Conservation (phyloP, 2,329 filamentous ascomycete genomes). For the Penicillium paneum region DNA sequence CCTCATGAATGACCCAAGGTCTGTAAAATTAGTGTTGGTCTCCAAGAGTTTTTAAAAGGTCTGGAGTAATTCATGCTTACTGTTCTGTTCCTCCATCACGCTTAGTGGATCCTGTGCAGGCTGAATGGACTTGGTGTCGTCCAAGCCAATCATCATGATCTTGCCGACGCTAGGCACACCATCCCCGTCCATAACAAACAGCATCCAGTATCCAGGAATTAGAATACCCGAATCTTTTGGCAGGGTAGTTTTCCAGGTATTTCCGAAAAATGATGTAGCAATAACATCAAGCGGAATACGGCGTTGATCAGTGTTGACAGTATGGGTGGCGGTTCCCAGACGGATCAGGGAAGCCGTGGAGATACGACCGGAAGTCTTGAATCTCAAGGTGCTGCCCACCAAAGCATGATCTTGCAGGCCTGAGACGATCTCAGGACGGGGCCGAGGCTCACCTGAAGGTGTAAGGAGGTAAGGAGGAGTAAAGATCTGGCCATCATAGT, state of each 20-base stretch:
- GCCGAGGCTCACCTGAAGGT: conserved; percentile 38
- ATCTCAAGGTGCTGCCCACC: conserved; percentile 45
- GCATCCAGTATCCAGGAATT: conserved; percentile 53
- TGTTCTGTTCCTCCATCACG: not conserved
- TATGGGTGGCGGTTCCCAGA: conserved; percentile 52
- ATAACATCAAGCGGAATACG: conserved; percentile 45
- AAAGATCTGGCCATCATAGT: conserved; percentile 56
- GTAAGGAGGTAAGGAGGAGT: conserved; percentile 56
- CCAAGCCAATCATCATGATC: conserved; percentile 3
- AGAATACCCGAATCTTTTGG: conserved; percentile 49
- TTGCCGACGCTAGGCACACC: conserved; percentile 4
- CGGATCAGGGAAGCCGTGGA: conserved; percentile 45
- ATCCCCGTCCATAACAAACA: conserved; percentile 46
- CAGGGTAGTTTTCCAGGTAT: conserved; percentile 29
- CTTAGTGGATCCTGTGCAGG: not conserved
- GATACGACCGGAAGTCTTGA: conserved; percentile 38
- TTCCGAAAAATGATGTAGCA: not conserved
- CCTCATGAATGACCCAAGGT: not conserved
- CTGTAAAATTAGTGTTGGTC: not conserved
- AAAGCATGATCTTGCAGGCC: conserved; percentile 25
- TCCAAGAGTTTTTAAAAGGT: not conserved
- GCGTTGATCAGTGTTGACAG: conserved; percentile 58
- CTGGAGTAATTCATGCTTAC: not conserved
- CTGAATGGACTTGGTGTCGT: not conserved
- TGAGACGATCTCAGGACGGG: conserved; percentile 44